Base-by-base conservation (phyloP, 176 grass and related monocot species). In the Saccharum officinarum region DNA sequence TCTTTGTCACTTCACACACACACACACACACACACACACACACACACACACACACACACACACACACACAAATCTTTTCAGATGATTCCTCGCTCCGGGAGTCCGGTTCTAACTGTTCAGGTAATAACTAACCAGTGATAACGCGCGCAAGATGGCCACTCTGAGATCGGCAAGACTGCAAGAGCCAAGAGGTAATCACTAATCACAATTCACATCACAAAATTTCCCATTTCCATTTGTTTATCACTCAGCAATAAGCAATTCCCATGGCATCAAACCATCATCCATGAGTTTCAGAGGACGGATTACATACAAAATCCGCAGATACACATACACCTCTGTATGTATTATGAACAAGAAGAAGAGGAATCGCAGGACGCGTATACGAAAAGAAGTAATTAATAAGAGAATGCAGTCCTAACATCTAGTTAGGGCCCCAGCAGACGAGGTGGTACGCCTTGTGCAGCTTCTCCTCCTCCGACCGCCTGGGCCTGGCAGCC, bases 391-490 rank as follows among this genome's bases (percentile, higher is more conserved):
- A 70, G 45, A 36, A 69, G n/a, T n/a, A n/a, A n/a, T n/a, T n/a
- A n/a, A n/a, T n/a, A n/a, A n/a, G n/a, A n/a, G n/a, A n/a, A n/a
- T n/a, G n/a, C n/a, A n/a, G n/a, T n/a, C n/a, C n/a, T n/a, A n/a
- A n/a, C n/a, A n/a, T n/a, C 44, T 39, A 94, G 15, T 92, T 94
- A 7, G 92, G 92, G 0, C 92, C 92, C 92, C 92, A 94, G 87
- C 92, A 94, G 60, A 94, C 85, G 90, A 94, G 42, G 87, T 94
- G 83, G 18, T 94, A 94, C 31, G 87, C 87, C 87, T 92, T 92
- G 28, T 60, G 67, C 55, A 94, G 81, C 59, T 85, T 94, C 84
- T 94, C 92, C 71, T 82, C 57, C 72, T 87, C 84, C 13, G 76
- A 15, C 8, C 71, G 60, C 82, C 42, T 87, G 37, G 87, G 23